Evolutionary conservation across 305 asterid species (phyloP).

Genomic region (Fraxinus velutina): DNA sequence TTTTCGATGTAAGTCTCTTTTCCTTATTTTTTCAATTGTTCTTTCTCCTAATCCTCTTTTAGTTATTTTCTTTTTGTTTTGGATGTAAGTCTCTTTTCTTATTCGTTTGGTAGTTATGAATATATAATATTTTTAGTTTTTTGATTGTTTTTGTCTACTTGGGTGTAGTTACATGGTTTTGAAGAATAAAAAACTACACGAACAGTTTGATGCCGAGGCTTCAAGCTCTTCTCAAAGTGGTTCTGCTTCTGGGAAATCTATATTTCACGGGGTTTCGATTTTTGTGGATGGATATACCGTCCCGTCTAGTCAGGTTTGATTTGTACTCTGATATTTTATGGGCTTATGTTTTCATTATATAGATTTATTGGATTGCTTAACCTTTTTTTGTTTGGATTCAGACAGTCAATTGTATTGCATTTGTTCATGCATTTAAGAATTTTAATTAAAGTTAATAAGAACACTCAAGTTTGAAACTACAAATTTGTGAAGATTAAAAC

Average conservation of each 20-base stretch:
- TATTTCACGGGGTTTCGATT: slow-evolving; percentile 76
- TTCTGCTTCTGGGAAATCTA: slow-evolving; percentile 40
- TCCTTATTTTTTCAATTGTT: background rate
- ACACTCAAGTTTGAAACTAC: background rate
- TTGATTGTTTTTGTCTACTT: slow-evolving; percentile 27
- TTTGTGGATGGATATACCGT: slow-evolving; percentile 97
- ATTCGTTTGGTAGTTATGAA: background rate
- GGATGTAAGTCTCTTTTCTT: background rate
- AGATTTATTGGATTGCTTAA: slow-evolving; percentile 10
- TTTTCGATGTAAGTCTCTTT: background rate
- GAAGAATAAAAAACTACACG: slow-evolving; percentile 86
- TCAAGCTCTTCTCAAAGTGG: slow-evolving; percentile 65
- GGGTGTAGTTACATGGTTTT: slow-evolving; percentile 78
- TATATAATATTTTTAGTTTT: background rate
- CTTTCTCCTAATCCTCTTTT: background rate
- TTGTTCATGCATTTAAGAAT: background rate
- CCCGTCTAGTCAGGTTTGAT: slow-evolving; percentile 87
- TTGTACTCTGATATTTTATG: slow-evolving; percentile 17
- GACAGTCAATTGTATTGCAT: background rate
- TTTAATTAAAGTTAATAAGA: background rate
- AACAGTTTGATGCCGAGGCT: slow-evolving; percentile 87
- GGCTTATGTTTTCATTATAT: slow-evolving; percentile 6
- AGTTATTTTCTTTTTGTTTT: background rate
- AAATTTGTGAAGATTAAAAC: background rate
- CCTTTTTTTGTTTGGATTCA: background rate